Evolutionary conservation across 2,329 filamentous ascomycete species (phyloP), one percentile per base, ranked within the genome.

Genomic region (Phaeophleospora eucalypticola): DNA sequence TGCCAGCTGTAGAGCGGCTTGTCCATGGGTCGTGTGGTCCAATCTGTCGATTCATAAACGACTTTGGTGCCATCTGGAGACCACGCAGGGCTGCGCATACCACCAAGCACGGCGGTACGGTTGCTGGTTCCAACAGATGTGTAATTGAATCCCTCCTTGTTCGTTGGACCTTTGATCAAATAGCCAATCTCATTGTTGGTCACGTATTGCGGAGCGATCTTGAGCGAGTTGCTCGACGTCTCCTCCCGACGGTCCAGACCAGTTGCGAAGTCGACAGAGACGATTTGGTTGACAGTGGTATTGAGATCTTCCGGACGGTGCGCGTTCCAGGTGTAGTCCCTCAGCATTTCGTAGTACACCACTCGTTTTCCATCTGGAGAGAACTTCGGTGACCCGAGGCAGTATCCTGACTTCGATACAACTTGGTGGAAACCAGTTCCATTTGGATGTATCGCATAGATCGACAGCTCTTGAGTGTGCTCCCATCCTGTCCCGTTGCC

Each of bases 381-480:
- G 43, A 43, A 52, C 24, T 43, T 46, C 1, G 50, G 50, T 9
- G 49, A 48, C 7, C 45, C 45, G 2, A 52, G 35, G 18, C 41
- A 48, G 18, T 45, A 43, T 2, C 42, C 45, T 4, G n/a, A 4
- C 16, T 46, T 52, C 18, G 40, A 37, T 4, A 32, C 44, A 8
- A 52, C 39, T n/a, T 41, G 32, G 3, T 37, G 46, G 29, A 52
- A 52, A 34, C 49, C 50, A 7, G 34, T 43, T 10, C 50, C 50
- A 29, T 52, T 49, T 17, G 50, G 43, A 9, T 46, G 42, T 2
- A 49, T 47, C 3, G 46, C 46, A 36, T 52, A 52, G 21, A 52
- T 49, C 3, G 46, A 49, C 7, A 52, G 36, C n/a, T 41, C 36
- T 27, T 49, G 46, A 6, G 43, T 52, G 14, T 52, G 50, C 36